Evolutionary conservation across 179 eudicot genomes (phyloP), one percentile per base, ranked within the genome.

Genomic region (Heliamphora pulchella): DNA sequence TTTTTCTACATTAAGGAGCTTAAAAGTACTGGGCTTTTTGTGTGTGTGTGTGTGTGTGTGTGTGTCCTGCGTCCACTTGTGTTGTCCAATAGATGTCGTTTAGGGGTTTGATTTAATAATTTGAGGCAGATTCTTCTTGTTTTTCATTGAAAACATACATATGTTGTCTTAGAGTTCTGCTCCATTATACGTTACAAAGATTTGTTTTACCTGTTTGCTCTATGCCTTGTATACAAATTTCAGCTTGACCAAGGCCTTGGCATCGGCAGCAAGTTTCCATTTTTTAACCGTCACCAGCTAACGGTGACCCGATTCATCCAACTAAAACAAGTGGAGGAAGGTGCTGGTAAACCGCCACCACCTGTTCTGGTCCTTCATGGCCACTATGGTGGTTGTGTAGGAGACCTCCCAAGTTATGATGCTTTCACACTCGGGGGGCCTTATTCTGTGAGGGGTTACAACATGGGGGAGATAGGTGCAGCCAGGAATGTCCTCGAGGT

Each of bases 221-320:
- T 46, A 4, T 63, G 20, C 11, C 68, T 54, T 22, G 61, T 44
- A 11, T 69, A 50, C 58, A 54, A 78, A 59, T 81, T 88, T 86
- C 94, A 96, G 99, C 81, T 96, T 73, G 99, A 96, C 83, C 99
- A 96, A 91, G 99, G 99, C 64, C 89, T 96, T 81, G 98, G 98
- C 15, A 83, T 96, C 14, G 99, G 99, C 76, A 94, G 90, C 82
- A 94, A 87, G 57, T 91, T 87, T 62, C 99, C 99, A 8, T 82
- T 94, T 83, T 96, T 96, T 79, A 94, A 92, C 71, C 92, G 99
- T 50, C 97, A 94, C 86, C 97, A 96, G 79, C 85, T 96, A 69
- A 96, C 99, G 58, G 6, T 91, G 66, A 96, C 99, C 11, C 84
- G 85, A 81, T 96, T 96, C 82, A 83, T 96, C 79, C 98, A 88